Percentiles rank a stretch among this genome's conserved stretches.
Evolutionary conservation across 2,329 filamentous ascomycete genomes (phyloP).

Genomic region (Epichloe brachyelytri): DNA sequence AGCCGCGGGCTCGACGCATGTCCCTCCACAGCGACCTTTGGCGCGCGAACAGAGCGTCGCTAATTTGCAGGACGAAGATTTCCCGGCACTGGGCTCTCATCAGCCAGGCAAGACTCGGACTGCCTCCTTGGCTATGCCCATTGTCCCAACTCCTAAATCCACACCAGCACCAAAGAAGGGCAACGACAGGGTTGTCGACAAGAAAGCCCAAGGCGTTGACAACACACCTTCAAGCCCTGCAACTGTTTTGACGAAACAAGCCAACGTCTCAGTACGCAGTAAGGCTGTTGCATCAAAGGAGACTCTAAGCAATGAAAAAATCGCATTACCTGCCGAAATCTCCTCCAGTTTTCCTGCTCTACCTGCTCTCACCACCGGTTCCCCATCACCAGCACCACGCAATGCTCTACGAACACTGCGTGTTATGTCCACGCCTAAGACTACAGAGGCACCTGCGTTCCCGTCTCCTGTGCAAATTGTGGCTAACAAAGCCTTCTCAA

Average conservation of each 20-base stretch:
- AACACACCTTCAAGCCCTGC: not conserved
- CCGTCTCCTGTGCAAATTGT: slow-evolving; percentile 19
- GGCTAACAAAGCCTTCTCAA: slow-evolving; percentile 18
- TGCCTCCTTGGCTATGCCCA: slow-evolving; percentile 18
- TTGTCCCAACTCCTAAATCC: slow-evolving; percentile 23
- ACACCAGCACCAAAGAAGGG: slow-evolving; percentile 21
- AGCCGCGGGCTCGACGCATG: slow-evolving; percentile 34
- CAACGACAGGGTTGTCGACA: slow-evolving; percentile 17
- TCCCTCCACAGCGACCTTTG: slow-evolving; percentile 24
- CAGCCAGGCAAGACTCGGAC: slow-evolving; percentile 23
- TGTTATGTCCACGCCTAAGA: slow-evolving; percentile 44
- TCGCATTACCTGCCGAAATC: slow-evolving; percentile 9
- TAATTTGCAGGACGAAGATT: slow-evolving; percentile 47
- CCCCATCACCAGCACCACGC: slow-evolving; percentile 37
- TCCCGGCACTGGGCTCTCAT: slow-evolving; percentile 42
- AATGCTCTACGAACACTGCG: slow-evolving; percentile 52
- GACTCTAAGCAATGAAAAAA: not conserved
- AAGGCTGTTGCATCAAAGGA: not conserved
- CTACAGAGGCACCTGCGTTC: slow-evolving; percentile 37
- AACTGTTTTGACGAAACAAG: not conserved
- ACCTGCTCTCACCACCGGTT: slow-evolving; percentile 28
- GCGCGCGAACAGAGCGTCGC: slow-evolving; percentile 7
- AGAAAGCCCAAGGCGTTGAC: slow-evolving; percentile 8
- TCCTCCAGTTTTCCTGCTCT: slow-evolving; percentile 36
- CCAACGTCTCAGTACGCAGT: not conserved